Evolutionary conservation across 768 basidiomycete species (phyloP).

Genomic region (Kwoniella mangroviensis): DNA sequence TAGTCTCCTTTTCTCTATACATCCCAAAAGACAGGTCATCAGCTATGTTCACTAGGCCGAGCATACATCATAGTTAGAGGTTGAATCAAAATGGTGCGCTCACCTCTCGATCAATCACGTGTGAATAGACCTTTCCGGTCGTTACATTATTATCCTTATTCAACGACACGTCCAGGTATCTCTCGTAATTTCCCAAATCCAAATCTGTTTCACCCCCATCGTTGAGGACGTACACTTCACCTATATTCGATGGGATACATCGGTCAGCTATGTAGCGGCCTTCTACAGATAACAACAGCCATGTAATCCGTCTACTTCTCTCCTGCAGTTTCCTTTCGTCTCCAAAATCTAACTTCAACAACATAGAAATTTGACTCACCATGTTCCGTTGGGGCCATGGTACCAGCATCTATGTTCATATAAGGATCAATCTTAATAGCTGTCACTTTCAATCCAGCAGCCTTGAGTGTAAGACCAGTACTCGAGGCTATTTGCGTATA

Average conservation of each 20-base stretch:
- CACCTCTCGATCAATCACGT: constrained; percentile 97
- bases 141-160: constrained; percentile 97
- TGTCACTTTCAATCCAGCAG: constrained; percentile 92
- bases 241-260: constrained; percentile 57
- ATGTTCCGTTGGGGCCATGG: constrained; percentile 98
- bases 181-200: constrained; percentile 97
- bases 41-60: no score
- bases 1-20: constrained; percentile 65
- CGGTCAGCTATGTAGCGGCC: constrained; percentile 1
- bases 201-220: constrained; percentile 98
- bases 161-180: constrained; percentile 92
- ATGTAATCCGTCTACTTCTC: no score
- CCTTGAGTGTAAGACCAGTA: constrained; percentile 92
- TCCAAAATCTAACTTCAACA: neutral
- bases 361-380: constrained; percentile 64
- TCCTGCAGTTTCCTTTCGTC: neutral
- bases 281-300: no score
- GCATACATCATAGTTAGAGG: neutral
- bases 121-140: constrained; percentile 94
- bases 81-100: constrained; percentile 40
- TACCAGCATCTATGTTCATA: constrained; percentile 99
- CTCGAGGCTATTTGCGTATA: constrained; percentile 99
- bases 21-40: no score
- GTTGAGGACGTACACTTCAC: constrained; percentile 97
- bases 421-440: constrained; percentile 99